Conservation (phyloP, 805 yeast species). For the Candida xiaguanensis region DNA sequence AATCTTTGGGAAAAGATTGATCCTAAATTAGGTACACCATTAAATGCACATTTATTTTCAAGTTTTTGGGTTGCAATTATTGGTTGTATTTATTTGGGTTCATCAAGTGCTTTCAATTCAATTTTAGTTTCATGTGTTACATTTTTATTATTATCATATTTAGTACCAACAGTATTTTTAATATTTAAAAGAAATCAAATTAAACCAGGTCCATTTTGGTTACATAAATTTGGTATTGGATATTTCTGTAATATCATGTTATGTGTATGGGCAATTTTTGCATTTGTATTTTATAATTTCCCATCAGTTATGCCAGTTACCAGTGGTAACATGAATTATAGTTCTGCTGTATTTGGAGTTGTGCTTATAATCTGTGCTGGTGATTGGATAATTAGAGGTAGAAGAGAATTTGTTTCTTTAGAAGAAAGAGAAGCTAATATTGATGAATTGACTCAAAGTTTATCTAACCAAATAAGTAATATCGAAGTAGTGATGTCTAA, state of each 20-base stretch:
- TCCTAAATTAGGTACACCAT: conserved; percentile 43
- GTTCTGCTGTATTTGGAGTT: conserved; percentile 39
- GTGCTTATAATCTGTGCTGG: conserved; percentile 39
- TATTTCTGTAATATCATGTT: conserved; percentile 47
- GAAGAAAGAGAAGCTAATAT: conserved; percentile 20
- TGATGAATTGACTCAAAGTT: conserved; percentile 18
- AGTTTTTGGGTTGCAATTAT: conserved; percentile 49
- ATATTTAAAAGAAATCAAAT: conserved; percentile 49
- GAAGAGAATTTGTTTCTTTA: conserved; percentile 15
- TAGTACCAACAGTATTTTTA: conserved; percentile 50
- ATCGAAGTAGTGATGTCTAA: conserved; percentile 19
- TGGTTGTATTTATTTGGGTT: conserved; percentile 62
- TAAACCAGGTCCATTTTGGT: conserved; percentile 44
- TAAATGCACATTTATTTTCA: conserved; percentile 56
- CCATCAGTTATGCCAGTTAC: conserved; percentile 63
- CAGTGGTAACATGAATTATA: conserved; percentile 64
- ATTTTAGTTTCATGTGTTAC: conserved; percentile 60
- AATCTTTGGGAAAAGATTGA: conserved; percentile 48
- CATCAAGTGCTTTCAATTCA: conserved; percentile 64
- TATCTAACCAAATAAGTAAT: conserved; percentile 21
- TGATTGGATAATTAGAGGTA: conserved; percentile 51
- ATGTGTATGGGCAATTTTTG: conserved; percentile 55
- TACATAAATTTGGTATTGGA: conserved; percentile 58
- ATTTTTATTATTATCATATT: conserved; percentile 50
- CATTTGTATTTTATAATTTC: conserved; percentile 59